Evolutionary conservation across 2,329 filamentous ascomycete genomes (phyloP).

Genomic region (Fusarium proliferatum): DNA sequence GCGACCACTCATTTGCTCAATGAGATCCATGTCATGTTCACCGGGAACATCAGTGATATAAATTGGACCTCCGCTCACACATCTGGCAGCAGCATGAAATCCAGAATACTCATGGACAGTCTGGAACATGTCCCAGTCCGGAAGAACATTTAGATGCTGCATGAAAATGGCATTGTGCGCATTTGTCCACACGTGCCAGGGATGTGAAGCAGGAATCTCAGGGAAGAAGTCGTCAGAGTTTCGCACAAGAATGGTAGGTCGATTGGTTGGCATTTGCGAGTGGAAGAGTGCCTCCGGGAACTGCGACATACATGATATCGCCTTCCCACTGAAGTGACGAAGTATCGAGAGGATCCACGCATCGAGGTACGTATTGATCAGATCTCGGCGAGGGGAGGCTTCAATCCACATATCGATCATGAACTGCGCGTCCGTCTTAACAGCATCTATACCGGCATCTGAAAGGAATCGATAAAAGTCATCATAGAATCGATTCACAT

Average conservation of each 20-base stretch:
- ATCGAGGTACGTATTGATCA: slow-evolving; percentile 83
- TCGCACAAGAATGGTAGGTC: slow-evolving; percentile 78
- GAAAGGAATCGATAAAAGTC: slow-evolving; percentile 91
- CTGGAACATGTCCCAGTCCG: slow-evolving; percentile 83
- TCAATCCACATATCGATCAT: slow-evolving; percentile 81
- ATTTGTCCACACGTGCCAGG: slow-evolving; percentile 96
- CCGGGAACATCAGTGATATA: slow-evolving; percentile 94
- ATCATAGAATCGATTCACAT: slow-evolving; percentile 81
- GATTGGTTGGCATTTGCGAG: slow-evolving; percentile 81
- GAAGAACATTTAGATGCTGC: slow-evolving; percentile 85
- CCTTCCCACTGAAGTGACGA: slow-evolving; percentile 79
- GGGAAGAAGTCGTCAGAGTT: slow-evolving; percentile 97
- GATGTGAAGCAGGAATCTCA: slow-evolving; percentile 79
- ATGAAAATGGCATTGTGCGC: slow-evolving; percentile 88
- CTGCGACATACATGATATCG: slow-evolving; percentile 96
- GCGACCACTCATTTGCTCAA: slow-evolving; percentile 82
- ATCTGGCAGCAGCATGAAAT: slow-evolving; percentile 91
- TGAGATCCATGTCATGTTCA: slow-evolving; percentile 78
- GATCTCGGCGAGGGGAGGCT: slow-evolving; percentile 74
- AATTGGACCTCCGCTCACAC: slow-evolving; percentile 89
- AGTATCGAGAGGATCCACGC: slow-evolving; percentile 85
- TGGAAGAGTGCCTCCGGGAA: slow-evolving; percentile 88
- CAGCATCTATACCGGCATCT: slow-evolving; percentile 79
- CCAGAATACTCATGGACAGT: slow-evolving; percentile 74
- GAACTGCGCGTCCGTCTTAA: slow-evolving; percentile 95